Evolutionary conservation across 192 early-diverging fungal genomes (phyloP), one percentile per base, ranked within the genome.

Genomic region (Kappamyces sp.): DNA sequence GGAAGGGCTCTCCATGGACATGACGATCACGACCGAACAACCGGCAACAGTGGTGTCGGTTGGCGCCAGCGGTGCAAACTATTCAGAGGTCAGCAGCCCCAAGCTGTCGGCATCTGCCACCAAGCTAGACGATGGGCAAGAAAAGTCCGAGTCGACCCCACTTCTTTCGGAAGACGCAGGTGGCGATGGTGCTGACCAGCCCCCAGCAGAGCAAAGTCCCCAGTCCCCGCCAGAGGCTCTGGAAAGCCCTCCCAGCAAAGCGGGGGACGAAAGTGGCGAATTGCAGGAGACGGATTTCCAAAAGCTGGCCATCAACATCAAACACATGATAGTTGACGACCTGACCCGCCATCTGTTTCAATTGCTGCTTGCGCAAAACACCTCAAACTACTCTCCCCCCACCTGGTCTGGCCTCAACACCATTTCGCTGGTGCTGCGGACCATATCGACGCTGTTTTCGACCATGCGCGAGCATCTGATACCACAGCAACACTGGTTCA

Each of bases 271-370:
- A 22, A 2, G 3, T 14, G 45, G 31, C 11, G 66, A 58, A 3
- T 29, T 35, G 15, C 59, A 63, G 3, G 53, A 38, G 2, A 40
- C 57, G 15, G 67, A 76, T 38, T 71, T 71, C 40, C 69, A 74
- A 4, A 62, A 66, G 14, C 60, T 70, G 49, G 60, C 68, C 11
- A 11, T 77, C 15, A 49, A 59, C 30, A 65, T 58, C 5, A 71
- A 67, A 40, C 76, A 84, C 8, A 63, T 94, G 40, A 85, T 92
- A 0, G 72, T 85, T 3, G 88, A 93, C 40, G 89, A 90, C 29
- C 80, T 98, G 54, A 88, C 88, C 68, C 88, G 86, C 67, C 85
- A 80, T 64, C 67, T 98, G 37, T 86, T 94, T 63, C 89, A 89
- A 62, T 91, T 63, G 57, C 66, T 52, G 48, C 60, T 52, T 57